A percentile compares a stretch with the other conserved stretches of the same genome.
Evolutionary conservation across 306 rosid species (phyloP).

Genomic region (Lathyrus oleraceus): DNA sequence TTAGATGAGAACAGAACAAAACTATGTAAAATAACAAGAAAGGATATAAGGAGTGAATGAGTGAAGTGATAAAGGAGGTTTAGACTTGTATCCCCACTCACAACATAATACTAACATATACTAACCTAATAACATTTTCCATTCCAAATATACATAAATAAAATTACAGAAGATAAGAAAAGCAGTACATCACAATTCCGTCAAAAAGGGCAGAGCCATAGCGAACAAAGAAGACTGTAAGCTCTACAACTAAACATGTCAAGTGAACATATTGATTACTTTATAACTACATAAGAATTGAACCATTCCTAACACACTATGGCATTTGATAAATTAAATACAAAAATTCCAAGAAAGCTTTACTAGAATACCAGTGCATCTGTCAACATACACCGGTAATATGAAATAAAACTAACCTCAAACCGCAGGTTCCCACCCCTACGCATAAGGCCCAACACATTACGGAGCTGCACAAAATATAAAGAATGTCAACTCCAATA

Average conservation of each 20-base stretch:
- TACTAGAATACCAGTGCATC: conserved; percentile 12
- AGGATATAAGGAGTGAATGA: neutral
- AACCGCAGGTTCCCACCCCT: conserved; percentile 82
- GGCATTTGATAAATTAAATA: neutral
- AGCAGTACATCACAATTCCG: neutral
- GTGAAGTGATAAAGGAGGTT: no score
- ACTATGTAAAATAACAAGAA: neutral
- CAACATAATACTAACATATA: no score
- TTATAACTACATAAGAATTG: neutral
- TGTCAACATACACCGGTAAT: conserved; percentile 10
- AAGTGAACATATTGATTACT: conserved; percentile 15
- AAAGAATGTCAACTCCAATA: conserved; percentile 36
- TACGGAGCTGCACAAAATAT: conserved; percentile 71
- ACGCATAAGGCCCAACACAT: conserved; percentile 86
- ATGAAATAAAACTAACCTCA: conserved; percentile 66
- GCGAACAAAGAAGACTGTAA: no score
- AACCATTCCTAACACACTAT: conserved; percentile 13
- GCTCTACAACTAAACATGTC: neutral
- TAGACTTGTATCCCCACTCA: no score
- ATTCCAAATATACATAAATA: no score
- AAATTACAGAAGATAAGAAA: neutral
- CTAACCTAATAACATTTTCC: no score
- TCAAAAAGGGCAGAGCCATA: no score
- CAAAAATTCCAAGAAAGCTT: neutral
- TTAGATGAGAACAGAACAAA: neutral